A percentile compares a stretch with the other conserved stretches of the same genome.
Evolutionary conservation across 768 basidiomycete genomes (phyloP).

Genomic region (Dacryopinax primogenitus): DNA sequence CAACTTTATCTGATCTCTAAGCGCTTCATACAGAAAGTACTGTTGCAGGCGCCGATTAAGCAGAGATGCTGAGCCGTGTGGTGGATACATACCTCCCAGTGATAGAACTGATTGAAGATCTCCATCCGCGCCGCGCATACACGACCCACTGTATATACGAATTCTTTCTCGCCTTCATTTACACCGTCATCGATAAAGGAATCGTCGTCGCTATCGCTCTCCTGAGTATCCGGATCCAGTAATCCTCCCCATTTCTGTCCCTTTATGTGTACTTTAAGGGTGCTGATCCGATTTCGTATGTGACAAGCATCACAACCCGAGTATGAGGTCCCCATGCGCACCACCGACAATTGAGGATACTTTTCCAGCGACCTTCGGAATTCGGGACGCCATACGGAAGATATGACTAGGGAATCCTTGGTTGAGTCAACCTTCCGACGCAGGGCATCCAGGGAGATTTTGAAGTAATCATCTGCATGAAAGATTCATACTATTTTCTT

Average conservation of each 20-base stretch:
- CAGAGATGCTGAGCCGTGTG: not conserved
- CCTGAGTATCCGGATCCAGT: conserved; percentile 15
- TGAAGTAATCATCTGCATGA: conserved; percentile 49
- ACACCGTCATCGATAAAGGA: conserved; percentile 19
- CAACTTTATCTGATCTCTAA: conserved; percentile 46
- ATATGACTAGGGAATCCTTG: conserved; percentile 62
- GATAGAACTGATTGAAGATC: conserved; percentile 58
- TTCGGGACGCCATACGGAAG: conserved; percentile 67
- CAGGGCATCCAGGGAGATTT: conserved; percentile 50
- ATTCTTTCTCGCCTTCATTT: conserved; percentile 21
- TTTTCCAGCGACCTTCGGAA: conserved; percentile 53
- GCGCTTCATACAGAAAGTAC: conserved; percentile 51
- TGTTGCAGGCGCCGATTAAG: conserved; percentile 21
- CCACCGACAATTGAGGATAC: conserved; percentile 51
- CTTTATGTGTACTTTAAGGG: conserved; percentile 43
- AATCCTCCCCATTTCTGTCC: conserved; percentile 45
- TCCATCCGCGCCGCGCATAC: conserved; percentile 60
- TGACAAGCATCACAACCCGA: conserved; percentile 74
- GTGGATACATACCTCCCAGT: conserved; percentile 58
- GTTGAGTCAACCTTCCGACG: conserved; percentile 58
- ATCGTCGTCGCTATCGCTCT: conserved; percentile 52
- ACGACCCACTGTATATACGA: conserved; percentile 40
- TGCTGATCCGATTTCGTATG: conserved; percentile 56
- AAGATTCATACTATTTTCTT: not conserved
- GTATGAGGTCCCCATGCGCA: conserved; percentile 40